Conservation (phyloP, 306 rosid genomes). For the Myrica gale region DNA sequence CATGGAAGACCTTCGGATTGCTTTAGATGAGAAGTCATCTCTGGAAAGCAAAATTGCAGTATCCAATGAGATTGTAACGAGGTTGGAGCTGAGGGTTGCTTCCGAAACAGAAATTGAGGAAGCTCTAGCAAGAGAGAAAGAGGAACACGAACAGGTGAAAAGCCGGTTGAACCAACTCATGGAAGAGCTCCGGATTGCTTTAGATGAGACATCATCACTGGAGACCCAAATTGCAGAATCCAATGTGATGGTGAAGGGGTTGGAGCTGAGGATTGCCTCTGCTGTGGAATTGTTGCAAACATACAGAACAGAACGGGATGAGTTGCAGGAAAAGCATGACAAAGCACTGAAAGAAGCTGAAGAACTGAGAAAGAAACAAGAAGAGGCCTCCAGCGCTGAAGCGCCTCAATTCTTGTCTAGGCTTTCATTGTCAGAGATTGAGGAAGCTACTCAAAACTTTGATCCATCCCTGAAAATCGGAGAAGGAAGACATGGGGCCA, state of each 20-base stretch:
- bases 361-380: conserved; percentile 44
- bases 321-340: conserved; percentile 41
- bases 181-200: conserved; percentile 48
- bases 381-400: conserved; percentile 31
- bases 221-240: conserved; percentile 52
- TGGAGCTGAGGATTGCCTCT: conserved; percentile 36
- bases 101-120: conserved; percentile 35
- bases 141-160: conserved; percentile 38
- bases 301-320: conserved; percentile 51
- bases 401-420: conserved; percentile 40
- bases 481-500: conserved; percentile 59
- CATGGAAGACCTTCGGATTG: conserved; percentile 35
- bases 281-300: conserved; percentile 46
- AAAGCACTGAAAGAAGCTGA: conserved; percentile 47
- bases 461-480: conserved; percentile 47
- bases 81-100: conserved; percentile 43
- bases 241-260: no score
- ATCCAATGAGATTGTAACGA: conserved; percentile 30
- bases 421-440: conserved; percentile 46
- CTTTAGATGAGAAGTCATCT: conserved; percentile 28
- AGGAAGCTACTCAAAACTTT: conserved; percentile 44
- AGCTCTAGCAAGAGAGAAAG: conserved; percentile 42
- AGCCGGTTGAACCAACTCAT: conserved; percentile 36
- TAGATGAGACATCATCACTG: conserved; percentile 38
- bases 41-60: conserved; percentile 44